phyloP scores from a whole-genome alignment of 306 rosid genomes.

The Sesbania bispinosa region DNA sequence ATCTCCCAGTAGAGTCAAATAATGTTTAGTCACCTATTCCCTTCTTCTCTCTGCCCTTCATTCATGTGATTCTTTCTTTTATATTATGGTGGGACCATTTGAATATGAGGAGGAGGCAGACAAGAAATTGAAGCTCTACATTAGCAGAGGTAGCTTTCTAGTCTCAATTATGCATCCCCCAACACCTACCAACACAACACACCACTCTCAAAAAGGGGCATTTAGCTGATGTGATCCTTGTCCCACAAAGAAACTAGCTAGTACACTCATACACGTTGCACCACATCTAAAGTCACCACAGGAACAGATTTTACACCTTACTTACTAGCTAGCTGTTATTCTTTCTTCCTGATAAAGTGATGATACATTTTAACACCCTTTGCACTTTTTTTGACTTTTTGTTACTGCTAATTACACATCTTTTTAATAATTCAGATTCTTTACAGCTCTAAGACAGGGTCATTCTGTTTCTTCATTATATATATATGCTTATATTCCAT shows the following conservation, averaged over 20 bases:
- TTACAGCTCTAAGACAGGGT: constrained; percentile 5
- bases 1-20: constrained; percentile 10
- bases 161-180: constrained; percentile 27
- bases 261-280: constrained; percentile 15
- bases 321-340: constrained; percentile 29
- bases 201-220: neutral
- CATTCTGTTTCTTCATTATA: neutral
- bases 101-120: constrained; percentile 23
- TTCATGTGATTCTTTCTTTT: constrained; percentile 23
- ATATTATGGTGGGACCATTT: constrained; percentile 26
- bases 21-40: neutral
- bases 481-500: constrained; percentile 21
- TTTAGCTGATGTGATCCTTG: constrained; percentile 5
- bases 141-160: constrained; percentile 29
- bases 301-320: neutral
- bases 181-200: constrained; percentile 13
- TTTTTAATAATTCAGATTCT: constrained; percentile 27
- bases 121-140: constrained; percentile 27
- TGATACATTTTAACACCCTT: neutral
- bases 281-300: neutral
- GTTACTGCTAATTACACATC: constrained; percentile 7
- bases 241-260: neutral
- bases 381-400: constrained; percentile 9
- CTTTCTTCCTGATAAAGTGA: neutral
- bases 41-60: neutral